A percentile compares a stretch with the other conserved stretches of the same genome.
These are phyloP conservation scores for Cercospora sp. DNA, from an alignment of 2,329 filamentous ascomycete species.

Conservation along the genomic window DNA sequence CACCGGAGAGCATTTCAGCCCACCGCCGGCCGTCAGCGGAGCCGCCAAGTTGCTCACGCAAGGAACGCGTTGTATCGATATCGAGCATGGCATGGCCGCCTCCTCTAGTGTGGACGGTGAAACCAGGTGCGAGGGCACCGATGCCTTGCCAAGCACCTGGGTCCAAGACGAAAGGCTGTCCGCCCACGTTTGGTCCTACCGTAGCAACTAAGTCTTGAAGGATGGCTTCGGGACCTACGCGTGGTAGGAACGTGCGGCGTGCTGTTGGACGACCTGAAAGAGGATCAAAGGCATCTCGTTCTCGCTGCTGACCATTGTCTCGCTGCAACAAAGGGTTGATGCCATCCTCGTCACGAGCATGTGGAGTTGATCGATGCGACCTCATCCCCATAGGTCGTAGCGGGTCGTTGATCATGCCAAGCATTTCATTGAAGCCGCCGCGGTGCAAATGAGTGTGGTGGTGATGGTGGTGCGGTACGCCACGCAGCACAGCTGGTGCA, in stretches of 20 bases:
- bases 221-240: slow-evolving; percentile 23
- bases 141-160: slow-evolving; percentile 26
- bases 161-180: slow-evolving; percentile 27
- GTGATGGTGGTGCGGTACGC: slow-evolving; percentile 26
- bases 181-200: slow-evolving; percentile 23
- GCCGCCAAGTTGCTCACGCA: slow-evolving; percentile 27
- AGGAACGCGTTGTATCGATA: slow-evolving; percentile 31
- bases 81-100: slow-evolving; percentile 30
- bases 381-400: slow-evolving; percentile 24
- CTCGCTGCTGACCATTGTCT: slow-evolving; percentile 17
- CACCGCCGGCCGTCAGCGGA: slow-evolving; percentile 16
- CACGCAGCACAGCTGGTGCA: slow-evolving; percentile 22
- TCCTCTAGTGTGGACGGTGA: slow-evolving; percentile 26
- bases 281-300: slow-evolving; percentile 13
- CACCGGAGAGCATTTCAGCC: slow-evolving; percentile 45
- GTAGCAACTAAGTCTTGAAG: slow-evolving; percentile 33
- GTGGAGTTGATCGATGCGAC: slow-evolving; percentile 39
- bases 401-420: slow-evolving; percentile 32
- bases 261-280: slow-evolving; percentile 16
- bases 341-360: slow-evolving; percentile 68
- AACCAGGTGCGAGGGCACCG: slow-evolving; percentile 27
- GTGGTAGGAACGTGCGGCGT: slow-evolving; percentile 28
- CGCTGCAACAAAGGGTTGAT: slow-evolving; percentile 78
- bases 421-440: slow-evolving; percentile 31
- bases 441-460: slow-evolving; percentile 32